A percentile compares a stretch with the other conserved stretches of the same genome.
Evolutionary conservation across 2,329 filamentous ascomycete species (phyloP).

Genomic region (Chrysoporthe austroafricana): DNA sequence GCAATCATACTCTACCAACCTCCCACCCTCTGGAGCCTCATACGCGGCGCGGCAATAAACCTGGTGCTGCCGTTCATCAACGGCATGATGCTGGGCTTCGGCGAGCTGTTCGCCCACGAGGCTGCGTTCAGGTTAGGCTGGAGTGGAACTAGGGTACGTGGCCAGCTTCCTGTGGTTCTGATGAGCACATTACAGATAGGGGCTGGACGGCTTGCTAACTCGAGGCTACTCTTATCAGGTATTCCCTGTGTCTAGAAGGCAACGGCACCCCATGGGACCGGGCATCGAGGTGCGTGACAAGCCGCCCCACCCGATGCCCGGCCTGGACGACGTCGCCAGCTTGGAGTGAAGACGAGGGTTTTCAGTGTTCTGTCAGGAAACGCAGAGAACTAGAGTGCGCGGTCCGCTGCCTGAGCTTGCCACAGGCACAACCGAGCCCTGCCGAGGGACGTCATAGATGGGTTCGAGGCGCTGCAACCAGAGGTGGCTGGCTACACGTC

Average conservation of each 20-base stretch:
- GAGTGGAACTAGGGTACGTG: conserved; percentile 85
- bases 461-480: background rate
- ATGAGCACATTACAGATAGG: background rate
- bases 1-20: conserved; percentile 86
- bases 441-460: background rate
- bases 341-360: conserved; percentile 58
- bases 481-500: background rate
- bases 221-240: conserved; percentile 44
- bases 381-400: background rate
- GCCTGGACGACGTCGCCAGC: conserved; percentile 68
- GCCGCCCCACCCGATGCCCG: conserved; percentile 58
- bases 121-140: conserved; percentile 91
- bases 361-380: background rate
- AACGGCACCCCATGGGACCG: conserved; percentile 71
- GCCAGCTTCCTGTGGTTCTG: background rate
- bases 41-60: conserved; percentile 93
- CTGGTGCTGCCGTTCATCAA: conserved; percentile 95
- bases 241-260: conserved; percentile 63
- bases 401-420: background rate
- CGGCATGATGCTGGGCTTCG: conserved; percentile 97
- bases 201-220: conserved; percentile 1
- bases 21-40: conserved; percentile 81
- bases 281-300: conserved; percentile 80
- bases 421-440: background rate
- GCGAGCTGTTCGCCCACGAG: conserved; percentile 95